Percentiles rank a stretch among this genome's conserved stretches.
Evolutionary conservation across 2,329 filamentous ascomycete species (phyloP).

Genomic region (Cladophialophora carrionii): DNA sequence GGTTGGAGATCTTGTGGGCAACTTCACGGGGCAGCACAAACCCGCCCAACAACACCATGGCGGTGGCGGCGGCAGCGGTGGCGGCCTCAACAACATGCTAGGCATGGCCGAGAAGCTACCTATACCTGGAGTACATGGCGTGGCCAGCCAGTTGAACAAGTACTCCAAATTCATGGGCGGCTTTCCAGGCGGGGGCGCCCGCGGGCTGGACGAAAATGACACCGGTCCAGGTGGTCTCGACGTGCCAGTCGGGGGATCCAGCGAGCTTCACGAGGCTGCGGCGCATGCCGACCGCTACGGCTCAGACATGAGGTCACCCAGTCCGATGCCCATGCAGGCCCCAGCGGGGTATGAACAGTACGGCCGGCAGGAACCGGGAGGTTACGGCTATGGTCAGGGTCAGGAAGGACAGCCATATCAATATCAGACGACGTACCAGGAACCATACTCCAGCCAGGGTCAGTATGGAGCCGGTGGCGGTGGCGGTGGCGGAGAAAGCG

Average conservation of each 20-base stretch:
- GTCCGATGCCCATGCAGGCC: slow-evolving; percentile 30
- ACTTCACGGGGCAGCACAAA: slow-evolving; percentile 26
- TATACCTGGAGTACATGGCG: slow-evolving; percentile 33
- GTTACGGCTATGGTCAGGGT: slow-evolving; percentile 21
- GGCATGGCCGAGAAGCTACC: slow-evolving; percentile 36
- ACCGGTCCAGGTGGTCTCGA: slow-evolving; percentile 22
- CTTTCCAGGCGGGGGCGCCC: slow-evolving; percentile 30
- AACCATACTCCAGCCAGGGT: slow-evolving; percentile 26
- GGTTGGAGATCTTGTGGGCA: slow-evolving; percentile 31
- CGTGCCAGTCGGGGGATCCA: slow-evolving; percentile 21
- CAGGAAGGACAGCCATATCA: slow-evolving; percentile 21
- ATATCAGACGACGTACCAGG: slow-evolving; percentile 28
- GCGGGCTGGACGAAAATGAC: slow-evolving; percentile 27
- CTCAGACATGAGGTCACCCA: slow-evolving; percentile 24
- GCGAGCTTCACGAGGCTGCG: slow-evolving; percentile 31
- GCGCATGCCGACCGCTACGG: slow-evolving; percentile 17
- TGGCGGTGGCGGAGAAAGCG: slow-evolving; percentile 23
- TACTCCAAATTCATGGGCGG: slow-evolving; percentile 36
- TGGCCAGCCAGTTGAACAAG: slow-evolving; percentile 33
- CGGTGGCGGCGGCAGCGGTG: slow-evolving; percentile 27
- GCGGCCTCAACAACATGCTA: slow-evolving; percentile 35
- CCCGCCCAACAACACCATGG: slow-evolving; percentile 19
- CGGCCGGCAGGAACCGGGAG: slow-evolving; percentile 10
- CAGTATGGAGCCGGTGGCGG: slow-evolving; percentile 25
- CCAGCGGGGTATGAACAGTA: slow-evolving; percentile 36